Conservation (phyloP, 1,284 basidiomycete genomes). For the Xerocomus minutiporus region DNA sequence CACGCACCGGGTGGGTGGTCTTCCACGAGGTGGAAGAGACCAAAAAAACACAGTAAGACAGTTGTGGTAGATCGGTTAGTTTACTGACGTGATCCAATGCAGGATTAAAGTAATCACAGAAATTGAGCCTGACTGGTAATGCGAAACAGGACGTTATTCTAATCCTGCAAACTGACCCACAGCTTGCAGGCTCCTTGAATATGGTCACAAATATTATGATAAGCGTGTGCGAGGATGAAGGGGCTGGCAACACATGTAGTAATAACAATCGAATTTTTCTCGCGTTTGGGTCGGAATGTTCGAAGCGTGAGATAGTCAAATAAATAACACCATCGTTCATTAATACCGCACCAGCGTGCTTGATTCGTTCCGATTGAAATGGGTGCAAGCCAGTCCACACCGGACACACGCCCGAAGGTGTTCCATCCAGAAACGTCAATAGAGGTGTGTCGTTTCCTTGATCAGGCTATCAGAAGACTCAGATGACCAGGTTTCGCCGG, state of each 20-base stretch:
- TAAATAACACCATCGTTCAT: conserved; percentile 9
- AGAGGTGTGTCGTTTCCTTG: conserved; percentile 42
- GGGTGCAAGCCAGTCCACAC: conserved; percentile 65
- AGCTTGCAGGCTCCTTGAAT: conserved; percentile 41
- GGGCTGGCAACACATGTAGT: not conserved
- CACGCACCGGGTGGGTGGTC: conserved; percentile 87
- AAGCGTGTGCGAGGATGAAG: conserved; percentile 20
- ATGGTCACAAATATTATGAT: conserved; percentile 45
- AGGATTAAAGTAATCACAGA: conserved; percentile 56
- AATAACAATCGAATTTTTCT: not conserved
- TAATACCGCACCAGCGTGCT: not conserved
- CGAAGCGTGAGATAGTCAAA: conserved; percentile 16
- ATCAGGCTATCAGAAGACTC: conserved; percentile 5
- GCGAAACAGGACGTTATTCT: conserved; percentile 1
- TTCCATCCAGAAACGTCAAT: conserved; percentile 61
- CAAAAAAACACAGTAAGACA: conserved; percentile 77
- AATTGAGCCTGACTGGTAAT: conserved; percentile 58
- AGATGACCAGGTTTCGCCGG: conserved; percentile 59
- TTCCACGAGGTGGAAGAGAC: conserved; percentile 97
- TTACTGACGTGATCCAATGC: conserved; percentile 7
- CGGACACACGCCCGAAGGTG: conserved; percentile 51
- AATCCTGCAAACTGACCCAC: conserved; percentile 1
- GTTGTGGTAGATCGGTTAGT: not conserved
- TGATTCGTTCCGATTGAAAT: conserved; percentile 34
- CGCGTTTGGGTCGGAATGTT: not conserved